Conservation (phyloP, 768 basidiomycete genomes). For the Podaxis carcinomalis region DNA sequence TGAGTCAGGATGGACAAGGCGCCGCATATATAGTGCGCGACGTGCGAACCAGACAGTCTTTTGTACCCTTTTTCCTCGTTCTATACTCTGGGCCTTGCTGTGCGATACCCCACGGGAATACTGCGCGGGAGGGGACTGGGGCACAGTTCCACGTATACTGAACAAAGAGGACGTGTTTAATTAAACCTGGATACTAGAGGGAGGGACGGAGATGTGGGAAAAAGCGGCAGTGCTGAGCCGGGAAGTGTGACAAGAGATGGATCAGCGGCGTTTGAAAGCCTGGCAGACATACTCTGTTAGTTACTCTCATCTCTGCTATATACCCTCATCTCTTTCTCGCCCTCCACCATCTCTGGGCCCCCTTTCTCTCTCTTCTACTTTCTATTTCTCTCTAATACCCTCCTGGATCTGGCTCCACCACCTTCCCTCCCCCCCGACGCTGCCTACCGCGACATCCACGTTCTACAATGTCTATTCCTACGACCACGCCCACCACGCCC, state of each 20-base stretch:
- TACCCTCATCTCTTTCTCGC: slow-evolving; percentile 11
- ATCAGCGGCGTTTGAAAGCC: slow-evolving; percentile 6
- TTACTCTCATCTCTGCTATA: slow-evolving; percentile 14
- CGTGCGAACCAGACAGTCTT: not conserved
- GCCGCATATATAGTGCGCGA: not conserved
- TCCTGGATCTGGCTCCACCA: not conserved
- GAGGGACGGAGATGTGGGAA: slow-evolving; percentile 8
- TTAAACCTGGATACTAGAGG: not conserved
- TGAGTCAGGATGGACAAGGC: not conserved
- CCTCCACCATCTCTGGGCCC: slow-evolving; percentile 7
- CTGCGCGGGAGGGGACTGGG: not conserved
- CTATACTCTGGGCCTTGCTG: not conserved
- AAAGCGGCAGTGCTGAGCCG: slow-evolving; percentile 17
- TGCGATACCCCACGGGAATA: not conserved
- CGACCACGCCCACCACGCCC: slow-evolving; percentile 4
- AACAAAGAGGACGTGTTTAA: too few species aligned
- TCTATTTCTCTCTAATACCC: slow-evolving; percentile 12
- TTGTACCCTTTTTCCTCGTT: not conserved
- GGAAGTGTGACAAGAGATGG: slow-evolving; percentile 22
- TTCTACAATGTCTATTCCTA: slow-evolving; percentile 5
- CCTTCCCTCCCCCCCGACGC: not conserved
- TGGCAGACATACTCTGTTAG: slow-evolving; percentile 21
- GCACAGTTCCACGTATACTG: not conserved
- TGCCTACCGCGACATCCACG: not conserved
- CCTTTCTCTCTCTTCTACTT: not conserved